Conservation (phyloP, 2,329 filamentous ascomycete genomes). For the Rasamsonia emersonii region DNA sequence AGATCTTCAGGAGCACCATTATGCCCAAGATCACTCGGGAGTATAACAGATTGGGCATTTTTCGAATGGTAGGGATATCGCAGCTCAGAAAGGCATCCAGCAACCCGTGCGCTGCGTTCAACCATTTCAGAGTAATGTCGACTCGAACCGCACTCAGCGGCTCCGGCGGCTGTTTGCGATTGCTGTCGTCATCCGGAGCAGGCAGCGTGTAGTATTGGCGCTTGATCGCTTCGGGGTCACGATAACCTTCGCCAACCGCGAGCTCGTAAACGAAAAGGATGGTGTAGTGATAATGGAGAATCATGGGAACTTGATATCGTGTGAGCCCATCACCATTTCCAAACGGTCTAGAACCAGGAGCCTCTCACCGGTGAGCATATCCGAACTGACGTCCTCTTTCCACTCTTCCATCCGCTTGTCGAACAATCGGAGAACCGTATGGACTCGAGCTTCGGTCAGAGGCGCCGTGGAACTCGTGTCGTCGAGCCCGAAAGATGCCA, state of each 20-base stretch:
- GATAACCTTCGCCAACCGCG: conserved; percentile 27
- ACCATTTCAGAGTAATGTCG: conserved; percentile 30
- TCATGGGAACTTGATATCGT: conserved; percentile 19
- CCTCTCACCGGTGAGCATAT: conserved; percentile 22
- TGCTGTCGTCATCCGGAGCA: conserved; percentile 15
- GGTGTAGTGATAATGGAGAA: conserved; percentile 22
- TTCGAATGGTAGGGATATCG: conserved; percentile 24
- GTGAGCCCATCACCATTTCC: neutral
- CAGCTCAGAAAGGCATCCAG: conserved; percentile 24
- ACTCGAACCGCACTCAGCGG: conserved; percentile 25
- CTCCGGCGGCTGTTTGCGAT: conserved; percentile 5
- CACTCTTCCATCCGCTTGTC: conserved; percentile 27
- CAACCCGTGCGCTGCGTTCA: conserved; percentile 26
- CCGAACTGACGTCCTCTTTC: conserved; percentile 20
- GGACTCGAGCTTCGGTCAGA: conserved; percentile 25
- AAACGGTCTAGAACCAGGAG: neutral
- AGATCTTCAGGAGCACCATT: conserved; percentile 27
- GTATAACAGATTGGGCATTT: conserved; percentile 26
- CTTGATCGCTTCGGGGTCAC: conserved; percentile 26
- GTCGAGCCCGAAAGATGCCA: conserved; percentile 28
- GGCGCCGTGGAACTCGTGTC: conserved; percentile 24
- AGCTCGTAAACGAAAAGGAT: conserved; percentile 26
- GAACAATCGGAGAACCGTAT: conserved; percentile 26
- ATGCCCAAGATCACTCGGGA: conserved; percentile 23
- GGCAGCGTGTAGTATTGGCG: conserved; percentile 25